phyloP scores from a whole-genome alignment of 768 basidiomycete genomes.

The Tricholoma sp. region DNA sequence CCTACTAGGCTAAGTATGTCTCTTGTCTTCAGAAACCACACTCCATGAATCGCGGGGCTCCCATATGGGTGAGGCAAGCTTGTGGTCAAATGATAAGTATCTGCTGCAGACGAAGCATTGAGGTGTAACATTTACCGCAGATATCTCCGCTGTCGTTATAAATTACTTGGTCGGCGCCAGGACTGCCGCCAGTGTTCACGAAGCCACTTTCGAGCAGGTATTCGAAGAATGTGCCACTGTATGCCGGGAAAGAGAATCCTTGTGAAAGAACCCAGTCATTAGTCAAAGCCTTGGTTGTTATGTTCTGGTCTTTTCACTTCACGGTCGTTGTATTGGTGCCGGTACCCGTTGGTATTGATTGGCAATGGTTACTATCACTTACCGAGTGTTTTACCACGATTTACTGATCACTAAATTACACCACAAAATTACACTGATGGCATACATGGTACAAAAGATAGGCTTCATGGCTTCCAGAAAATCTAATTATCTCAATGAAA shows the following conservation, averaged over 20 bases:
- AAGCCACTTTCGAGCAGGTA: constrained; percentile 20
- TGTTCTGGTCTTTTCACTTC: constrained; percentile 14
- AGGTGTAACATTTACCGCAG: constrained; percentile 18
- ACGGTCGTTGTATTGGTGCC: constrained; percentile 21
- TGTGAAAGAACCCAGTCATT: constrained; percentile 1
- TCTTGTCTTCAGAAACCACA: constrained; percentile 16
- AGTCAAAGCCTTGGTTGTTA: background rate
- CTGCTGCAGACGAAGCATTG: background rate
- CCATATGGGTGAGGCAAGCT: constrained; percentile 25
- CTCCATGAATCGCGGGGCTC: constrained; percentile 22
- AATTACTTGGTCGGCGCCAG: constrained; percentile 26
- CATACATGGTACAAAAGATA: too few species aligned
- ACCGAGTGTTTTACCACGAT: too few species aligned
- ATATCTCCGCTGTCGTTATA: constrained; percentile 20
- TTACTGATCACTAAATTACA: too few species aligned
- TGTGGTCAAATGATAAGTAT: constrained; percentile 4
- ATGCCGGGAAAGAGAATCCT: constrained; percentile 22
- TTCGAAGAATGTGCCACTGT: constrained; percentile 21
- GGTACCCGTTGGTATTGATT: constrained; percentile 17
- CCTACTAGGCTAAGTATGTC: too few species aligned
- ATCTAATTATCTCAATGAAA: too few species aligned
- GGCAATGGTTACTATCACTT: background rate
- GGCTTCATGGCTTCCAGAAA: too few species aligned
- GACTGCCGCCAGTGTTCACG: constrained; percentile 21
- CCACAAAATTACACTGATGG: too few species aligned